phyloP scores from a whole-genome alignment of 345 rosid genomes.

The Geranium brycei region DNA sequence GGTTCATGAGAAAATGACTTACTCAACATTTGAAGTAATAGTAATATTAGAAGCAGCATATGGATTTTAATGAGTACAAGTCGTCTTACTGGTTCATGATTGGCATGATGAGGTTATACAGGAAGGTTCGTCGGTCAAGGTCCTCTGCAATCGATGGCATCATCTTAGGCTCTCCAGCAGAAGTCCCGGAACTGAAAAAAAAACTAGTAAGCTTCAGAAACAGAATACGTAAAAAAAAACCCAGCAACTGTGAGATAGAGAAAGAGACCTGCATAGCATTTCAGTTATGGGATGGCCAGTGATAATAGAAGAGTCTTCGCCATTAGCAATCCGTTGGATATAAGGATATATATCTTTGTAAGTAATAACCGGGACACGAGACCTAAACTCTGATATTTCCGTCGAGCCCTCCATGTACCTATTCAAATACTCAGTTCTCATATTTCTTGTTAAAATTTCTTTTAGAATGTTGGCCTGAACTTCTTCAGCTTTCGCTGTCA shows the following conservation, averaged over 20 bases:
- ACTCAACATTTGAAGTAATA: neutral
- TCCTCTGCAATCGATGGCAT: conserved; percentile 55
- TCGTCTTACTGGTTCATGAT: conserved; percentile 41
- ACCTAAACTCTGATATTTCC: conserved; percentile 29
- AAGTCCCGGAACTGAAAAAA: conserved; percentile 52
- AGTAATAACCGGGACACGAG: conserved; percentile 33
- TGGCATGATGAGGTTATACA: conserved; percentile 62
- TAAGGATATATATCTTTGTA: conserved; percentile 44
- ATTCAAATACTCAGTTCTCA: conserved; percentile 38
- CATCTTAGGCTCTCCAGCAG: conserved; percentile 56
- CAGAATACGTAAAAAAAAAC: neutral
- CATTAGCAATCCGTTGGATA: conserved; percentile 49
- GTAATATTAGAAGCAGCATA: neutral
- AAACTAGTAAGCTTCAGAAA: neutral
- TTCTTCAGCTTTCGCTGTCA: conserved; percentile 33
- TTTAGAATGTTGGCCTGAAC: conserved; percentile 36
- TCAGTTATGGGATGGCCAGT: conserved; percentile 43
- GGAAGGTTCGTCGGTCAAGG: conserved; percentile 50
- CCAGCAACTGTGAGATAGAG: neutral
- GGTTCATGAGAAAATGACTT: neutral
- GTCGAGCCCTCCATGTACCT: conserved; percentile 32
- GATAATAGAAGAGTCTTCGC: conserved; percentile 45
- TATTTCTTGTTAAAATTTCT: conserved; percentile 33
- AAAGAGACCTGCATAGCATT: conserved; percentile 52
- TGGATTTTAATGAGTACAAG: neutral